Base-by-base conservation (phyloP, 352 stramenopile species). In the Hyaloperonospora brassicae region DNA sequence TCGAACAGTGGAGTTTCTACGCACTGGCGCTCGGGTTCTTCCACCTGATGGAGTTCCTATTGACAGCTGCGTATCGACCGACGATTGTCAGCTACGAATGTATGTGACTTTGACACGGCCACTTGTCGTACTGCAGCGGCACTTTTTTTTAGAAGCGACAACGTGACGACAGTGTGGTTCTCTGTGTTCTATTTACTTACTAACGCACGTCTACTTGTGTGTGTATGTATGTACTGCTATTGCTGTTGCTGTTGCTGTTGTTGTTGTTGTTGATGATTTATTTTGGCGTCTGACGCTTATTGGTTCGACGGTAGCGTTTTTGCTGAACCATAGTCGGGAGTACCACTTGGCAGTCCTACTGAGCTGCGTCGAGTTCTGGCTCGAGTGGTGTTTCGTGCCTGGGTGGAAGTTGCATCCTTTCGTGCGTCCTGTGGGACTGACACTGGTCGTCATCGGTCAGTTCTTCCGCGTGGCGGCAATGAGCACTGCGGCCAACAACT, bases 401-500 rank as follows among this genome's bases (percentile, higher is more conserved):
- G 50, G 52, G 22, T 78, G 72, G 59, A 97, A 97, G 59, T 62
- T 73, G 40, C 82, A 76, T 50, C 47, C 58, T 9, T 44, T 77
- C 13, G 76, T 93, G 36, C 66, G 93, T 2, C 35, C 65, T 4
- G 50, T 75, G 4, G 86, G 87, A 2, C 55, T 97, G 22, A 53
- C 68, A 8, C 62, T 94, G 39, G 76, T 97, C 8, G 23, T 95
- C 11, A 11, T 86, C 8, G 86, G 90, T n/a, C 91, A 98, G 65
- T 70, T 68, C 22, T 82, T 96, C 42, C 87, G 95, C 36, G 79
- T 94, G 13, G 72, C 76, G 12, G 92, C 95, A 9, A 98, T 98
- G 90, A 82, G 77, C 55, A 97, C 89, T 21, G 94, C 89, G 23
- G 91, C 86, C 11, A 83, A 82, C 66, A 97, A 97, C 61, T 98